These are phyloP conservation scores for Lignosus rhinocerotis DNA, from an alignment of 1,284 basidiomycete genomes.

Conservation along the genomic window DNA sequence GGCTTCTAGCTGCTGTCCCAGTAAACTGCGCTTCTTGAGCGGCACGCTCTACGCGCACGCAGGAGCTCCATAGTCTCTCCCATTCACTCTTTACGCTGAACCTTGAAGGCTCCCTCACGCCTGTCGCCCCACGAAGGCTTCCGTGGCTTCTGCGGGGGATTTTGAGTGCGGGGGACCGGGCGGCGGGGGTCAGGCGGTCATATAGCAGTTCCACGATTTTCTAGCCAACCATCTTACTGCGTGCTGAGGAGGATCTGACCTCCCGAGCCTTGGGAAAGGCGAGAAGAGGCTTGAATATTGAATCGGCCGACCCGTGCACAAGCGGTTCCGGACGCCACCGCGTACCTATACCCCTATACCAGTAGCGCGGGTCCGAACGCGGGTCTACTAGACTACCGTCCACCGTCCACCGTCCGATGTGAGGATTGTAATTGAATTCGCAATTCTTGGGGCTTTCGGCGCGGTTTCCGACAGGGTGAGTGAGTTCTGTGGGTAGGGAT, in stretches of 20 bases:
- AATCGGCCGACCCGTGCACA: too few relatives aligned
- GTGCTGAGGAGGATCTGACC: too few relatives aligned
- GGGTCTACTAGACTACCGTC: too few relatives aligned
- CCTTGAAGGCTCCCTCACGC: neutral
- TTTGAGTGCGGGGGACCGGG: neutral
- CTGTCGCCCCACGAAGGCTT: neutral
- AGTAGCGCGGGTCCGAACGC: too few relatives aligned
- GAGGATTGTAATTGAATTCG: too few relatives aligned
- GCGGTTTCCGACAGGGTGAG: neutral
- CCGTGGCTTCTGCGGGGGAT: neutral
- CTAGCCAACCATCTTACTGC: neutral
- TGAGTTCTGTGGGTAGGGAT: neutral
- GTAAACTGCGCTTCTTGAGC: neutral
- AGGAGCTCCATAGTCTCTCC: too few relatives aligned
- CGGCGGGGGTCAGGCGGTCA: neutral
- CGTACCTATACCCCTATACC: too few relatives aligned
- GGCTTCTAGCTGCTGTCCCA: neutral
- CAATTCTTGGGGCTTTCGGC: neutral
- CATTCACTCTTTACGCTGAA: neutral
- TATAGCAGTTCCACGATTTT: neutral
- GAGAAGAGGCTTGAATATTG: too few relatives aligned
- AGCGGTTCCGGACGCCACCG: too few relatives aligned
- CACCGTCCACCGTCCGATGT: too few relatives aligned
- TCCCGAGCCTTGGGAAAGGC: too few relatives aligned
- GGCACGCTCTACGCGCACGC: neutral